Evolutionary conservation across 2,329 filamentous ascomycete genomes (phyloP), one percentile per base, ranked within the genome.

Genomic region (Penicillium sp.): DNA sequence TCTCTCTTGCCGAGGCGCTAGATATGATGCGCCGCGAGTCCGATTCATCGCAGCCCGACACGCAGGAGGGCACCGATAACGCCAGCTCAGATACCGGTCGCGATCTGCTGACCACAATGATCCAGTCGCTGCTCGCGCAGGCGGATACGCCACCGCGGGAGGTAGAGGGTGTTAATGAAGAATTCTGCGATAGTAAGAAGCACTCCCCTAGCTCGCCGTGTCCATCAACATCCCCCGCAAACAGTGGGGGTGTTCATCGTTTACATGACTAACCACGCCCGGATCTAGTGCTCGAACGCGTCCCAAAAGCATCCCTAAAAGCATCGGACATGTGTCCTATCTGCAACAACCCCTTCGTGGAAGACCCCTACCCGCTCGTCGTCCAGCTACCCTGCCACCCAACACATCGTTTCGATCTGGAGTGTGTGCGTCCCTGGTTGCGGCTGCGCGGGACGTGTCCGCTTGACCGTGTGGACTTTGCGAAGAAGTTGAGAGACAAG

Each of bases 401-500:
- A 16, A 80, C 80, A 36, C 85, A 88, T 67, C 65, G 83, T 19
- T 87, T 87, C 69, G 85, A 88, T 71, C 69, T 87, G 26, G 84
- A 87, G 63, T 88, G 85, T 69, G 83, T 88, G 58, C 73, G 79
- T 55, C 84, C 85, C 0, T 88, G 85, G 85, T 70, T 88, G 59
- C 80, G 85, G 61, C 74, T 87, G 53, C 82, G 85, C 59, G 82
- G 83, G 9, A 87, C 84, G 19, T 88, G 84, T 71, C 84, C 84
- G 17, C 74, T 87, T 45, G 84, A 87, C 67, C 77, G 85, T 48
- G 78, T 80, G 66, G 80, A 82, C 67, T 75, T 87, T 56, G 73
- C 82, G 17, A 84, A 85, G 73, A 78, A 82, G 72, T 71, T 78
- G 60, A 75, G 72, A 69, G 81, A 75, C 67, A 80, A 69, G 72